Evolutionary conservation across 345 rosid species (phyloP), one percentile per base, ranked within the genome.

Genomic region (Pugionium dolabratum): DNA sequence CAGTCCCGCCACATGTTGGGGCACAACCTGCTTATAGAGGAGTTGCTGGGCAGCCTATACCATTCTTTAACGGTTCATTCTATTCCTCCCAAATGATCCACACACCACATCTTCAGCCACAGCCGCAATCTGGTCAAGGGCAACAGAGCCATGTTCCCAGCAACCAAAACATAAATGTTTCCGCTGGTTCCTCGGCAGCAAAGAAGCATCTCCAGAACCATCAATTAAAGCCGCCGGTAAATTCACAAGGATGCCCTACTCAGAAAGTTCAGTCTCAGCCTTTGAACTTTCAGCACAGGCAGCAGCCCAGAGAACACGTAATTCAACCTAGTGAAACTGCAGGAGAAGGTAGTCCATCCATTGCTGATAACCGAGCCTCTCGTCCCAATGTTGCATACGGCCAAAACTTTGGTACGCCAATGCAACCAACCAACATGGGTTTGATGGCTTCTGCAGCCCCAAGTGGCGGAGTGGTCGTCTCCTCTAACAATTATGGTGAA

Each of bases 21-120:
- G 74, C 93, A 33, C 76, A 82, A 0, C 85, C 96, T 30, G 54
- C 85, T 46, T 95, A 85, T 50, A 76, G 97, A 73, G 96, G 93
- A 61, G 61, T 85, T 55, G 87, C 80, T 75, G 80, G 82, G 41
- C 96, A 82, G 78, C 76, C 88, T 2, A 80, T 94, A 79, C 90
- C 89, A 4, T 90, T 85, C 74, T 88, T 85, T 70, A 90, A 82
- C 74, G 93, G 96, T 43, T 61, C 95, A 37, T 91, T 91, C 79
- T 95, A 89, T 79, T 63, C 99, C 48, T 83, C 99, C 32, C 99
- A 86, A 68, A 91, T 95, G 90, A 76, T 87, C 33, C 94, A 88
- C 52, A 72, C 96, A 1, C 92, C 81, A 66, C 86, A 86, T 70
- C 95, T 78, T 69, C 93, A 79, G 49, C 88, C 81, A 62, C 95